Base-by-base conservation (phyloP, 2,329 filamentous ascomycete species). In the Aspergillus arachidicola region DNA sequence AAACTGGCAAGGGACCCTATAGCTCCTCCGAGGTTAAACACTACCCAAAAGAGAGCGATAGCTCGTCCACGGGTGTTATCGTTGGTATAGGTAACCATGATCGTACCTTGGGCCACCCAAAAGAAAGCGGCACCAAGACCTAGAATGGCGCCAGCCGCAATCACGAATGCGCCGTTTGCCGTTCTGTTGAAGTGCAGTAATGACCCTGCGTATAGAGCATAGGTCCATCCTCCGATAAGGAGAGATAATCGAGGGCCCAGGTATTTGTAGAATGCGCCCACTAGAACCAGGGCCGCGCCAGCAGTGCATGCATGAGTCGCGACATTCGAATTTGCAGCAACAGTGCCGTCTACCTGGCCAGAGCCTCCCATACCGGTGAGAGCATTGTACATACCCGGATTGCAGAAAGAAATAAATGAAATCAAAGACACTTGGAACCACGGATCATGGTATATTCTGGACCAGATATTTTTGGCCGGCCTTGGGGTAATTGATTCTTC, bases 41-140 rank as follows among this genome's bases (percentile, higher is more conserved):
- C 95, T 78, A 91, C 88, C 93, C 93, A 97, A 80, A 96, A 96
- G 83, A 87, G 89, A 64, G 91, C 91, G 76, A 96, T 96, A 78
- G 93, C 96, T 61, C 88, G 87, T 45, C 93, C 93, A 83, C 96
- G 96, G 65, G 86, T 85, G 41, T 86, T 78, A 79, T 96, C 93
- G 11, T 86, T 82, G 2, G 93, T 93, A 76, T 97, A 97, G 19
- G 90, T 88, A 87, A 96, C 94, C 80, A 84, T 83, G 58, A 83
- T 78, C 11, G 80, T 75, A 23, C 81, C 81, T 66, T 84, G 81
- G 0, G 80, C 81, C 41, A 76, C 76, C 82, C 82, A 84, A 48
- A 84, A 71, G 46, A 82, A 72, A 62, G 78, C 80, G 19, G 82
- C 82, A 60, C 80, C 82, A 12, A 81, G 67, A 69, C 82, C 82